These are phyloP conservation scores for Podospora fimiseda DNA, from an alignment of 495 filamentous ascomycete species.

Conservation along the genomic window DNA sequence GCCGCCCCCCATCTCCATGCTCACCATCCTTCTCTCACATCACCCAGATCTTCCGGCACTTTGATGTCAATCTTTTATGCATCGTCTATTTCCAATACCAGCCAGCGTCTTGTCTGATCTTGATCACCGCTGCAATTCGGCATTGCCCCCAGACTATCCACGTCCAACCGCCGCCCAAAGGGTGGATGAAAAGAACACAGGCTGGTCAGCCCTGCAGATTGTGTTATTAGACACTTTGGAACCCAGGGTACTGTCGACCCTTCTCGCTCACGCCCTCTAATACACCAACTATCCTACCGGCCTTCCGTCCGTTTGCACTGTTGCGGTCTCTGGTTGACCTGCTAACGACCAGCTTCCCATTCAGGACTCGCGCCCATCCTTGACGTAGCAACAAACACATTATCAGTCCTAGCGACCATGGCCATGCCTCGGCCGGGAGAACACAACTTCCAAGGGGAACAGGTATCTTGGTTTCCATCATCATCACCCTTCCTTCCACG, in stretches of 20 bases:
- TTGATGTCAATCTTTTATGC: constrained; percentile 9
- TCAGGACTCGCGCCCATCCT: not conserved
- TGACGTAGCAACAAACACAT: not conserved
- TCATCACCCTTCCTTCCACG: not conserved
- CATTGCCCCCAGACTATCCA: too few species aligned
- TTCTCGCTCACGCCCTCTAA: too few species aligned
- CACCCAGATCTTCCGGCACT: not conserved
- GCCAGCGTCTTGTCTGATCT: constrained; percentile 9
- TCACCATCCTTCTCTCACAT: not conserved
- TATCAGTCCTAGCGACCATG: constrained; percentile 14
- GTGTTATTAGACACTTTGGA: constrained; percentile 5
- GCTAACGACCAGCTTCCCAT: not conserved
- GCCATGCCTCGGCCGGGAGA: constrained; percentile 16
- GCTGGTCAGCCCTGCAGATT: not conserved
- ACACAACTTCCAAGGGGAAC: constrained; percentile 23
- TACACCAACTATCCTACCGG: not conserved
- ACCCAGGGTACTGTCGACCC: not conserved
- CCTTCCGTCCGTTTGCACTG: not conserved
- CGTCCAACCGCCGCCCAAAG: not conserved
- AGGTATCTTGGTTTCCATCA: constrained; percentile 19
- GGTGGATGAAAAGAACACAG: not conserved
- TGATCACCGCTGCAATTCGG: constrained; percentile 9
- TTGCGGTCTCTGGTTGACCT: not conserved
- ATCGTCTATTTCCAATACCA: constrained; percentile 7
- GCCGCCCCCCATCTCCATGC: not conserved